Conservation (phyloP, 176 grass and related monocot genomes). For the Bothriochloa decipiens region DNA sequence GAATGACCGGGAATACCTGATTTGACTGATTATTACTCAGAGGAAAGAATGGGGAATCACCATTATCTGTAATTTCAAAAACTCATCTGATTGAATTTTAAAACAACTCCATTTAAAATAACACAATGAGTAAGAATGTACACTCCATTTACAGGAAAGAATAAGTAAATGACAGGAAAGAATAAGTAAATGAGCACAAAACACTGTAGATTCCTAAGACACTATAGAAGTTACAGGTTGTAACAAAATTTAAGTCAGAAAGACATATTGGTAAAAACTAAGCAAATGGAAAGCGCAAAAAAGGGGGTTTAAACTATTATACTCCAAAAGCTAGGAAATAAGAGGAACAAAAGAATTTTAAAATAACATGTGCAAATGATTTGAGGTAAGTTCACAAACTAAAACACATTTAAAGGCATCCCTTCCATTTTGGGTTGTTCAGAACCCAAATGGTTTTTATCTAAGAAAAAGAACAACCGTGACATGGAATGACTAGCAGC, state of each 20-base stretch:
- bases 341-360: not conserved
- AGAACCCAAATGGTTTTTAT: not conserved
- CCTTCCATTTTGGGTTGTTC: not conserved
- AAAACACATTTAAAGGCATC: not conserved
- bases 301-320: not conserved
- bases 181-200: slow-evolving; percentile 1
- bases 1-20: slow-evolving; percentile 38
- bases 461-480: not conserved
- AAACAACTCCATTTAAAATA: too few relatives aligned
- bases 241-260: slow-evolving; percentile 1
- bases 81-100: not conserved
- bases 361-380: not conserved
- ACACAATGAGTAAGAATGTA: slow-evolving; percentile 1
- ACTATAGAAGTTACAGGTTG: not conserved
- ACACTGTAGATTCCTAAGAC: not conserved
- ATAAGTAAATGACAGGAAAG: too few relatives aligned
- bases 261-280: slow-evolving; percentile 8
- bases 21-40: slow-evolving; percentile 22
- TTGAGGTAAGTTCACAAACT: not conserved
- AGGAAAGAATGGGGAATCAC: slow-evolving; percentile 23
- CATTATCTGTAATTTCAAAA: slow-evolving; percentile 36
- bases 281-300: not conserved
- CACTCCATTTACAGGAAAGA: slow-evolving; percentile 7
- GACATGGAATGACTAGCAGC: not conserved
- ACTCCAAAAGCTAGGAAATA: slow-evolving; percentile 3